Evolutionary conservation across 2,329 filamentous ascomycete genomes (phyloP), one percentile per base, ranked within the genome.

Genomic region (Fusarium pininemorale): DNA sequence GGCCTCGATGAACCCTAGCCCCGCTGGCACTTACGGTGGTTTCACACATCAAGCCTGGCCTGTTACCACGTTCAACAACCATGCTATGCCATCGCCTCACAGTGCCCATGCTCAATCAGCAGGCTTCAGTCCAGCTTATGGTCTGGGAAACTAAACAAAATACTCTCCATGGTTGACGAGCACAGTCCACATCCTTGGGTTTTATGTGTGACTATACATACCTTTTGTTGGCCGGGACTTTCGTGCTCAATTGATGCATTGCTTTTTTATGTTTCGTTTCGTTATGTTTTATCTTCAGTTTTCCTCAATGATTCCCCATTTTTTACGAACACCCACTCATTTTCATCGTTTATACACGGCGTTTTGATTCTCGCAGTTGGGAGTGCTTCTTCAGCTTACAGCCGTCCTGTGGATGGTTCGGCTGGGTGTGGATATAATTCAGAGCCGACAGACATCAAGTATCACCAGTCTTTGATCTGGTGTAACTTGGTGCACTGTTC

Each of bases 41-140:
- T 47, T 61, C 13, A 55, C 70, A 22, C 75, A 65, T 54, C 77
- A 77, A 26, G 74, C 69, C 15, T 80, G 78, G 79, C 78, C 77
- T 53, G 63, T 62, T 8, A 55, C 76, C 15, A 37, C 53, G 13
- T 80, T 77, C 62, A 71, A 73, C 45, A 51, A 65, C 14, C 69
- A 71, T 28, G 56, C 60, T 56, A 62, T 63, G 32, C 58, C 66
- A 14, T 35, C 61, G 37, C 51, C 59, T 13, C 77, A 72, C 45
- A 69, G 74, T 20, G 75, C 76, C 24, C 69, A 42, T 30, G 67
- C 73, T 58, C 59, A 75, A 16, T 68, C 77, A 22, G 58, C 76
- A n/a, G 75, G 66, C 47, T 80, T 78, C 48, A 70, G 80, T 53
- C 26, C 59, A n/a, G 22, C 51, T 37, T 58, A 65, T 6, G 54